These are phyloP conservation scores for Abrus pulchellus DNA, from an alignment of 306 rosid species.

Conservation along the genomic window DNA sequence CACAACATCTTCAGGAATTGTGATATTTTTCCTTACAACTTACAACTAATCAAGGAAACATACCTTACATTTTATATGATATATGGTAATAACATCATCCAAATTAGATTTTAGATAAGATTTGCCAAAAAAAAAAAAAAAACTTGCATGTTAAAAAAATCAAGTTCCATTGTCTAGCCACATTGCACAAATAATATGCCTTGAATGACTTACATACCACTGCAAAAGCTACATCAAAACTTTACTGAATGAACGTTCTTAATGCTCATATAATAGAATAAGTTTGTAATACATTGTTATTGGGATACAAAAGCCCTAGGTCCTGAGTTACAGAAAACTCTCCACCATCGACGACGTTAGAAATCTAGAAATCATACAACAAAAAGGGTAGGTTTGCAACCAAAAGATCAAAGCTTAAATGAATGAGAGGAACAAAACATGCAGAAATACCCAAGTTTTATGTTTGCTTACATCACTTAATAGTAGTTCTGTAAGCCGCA, in stretches of 20 bases:
- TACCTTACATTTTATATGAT: conserved; percentile 19
- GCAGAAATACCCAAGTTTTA: conserved; percentile 43
- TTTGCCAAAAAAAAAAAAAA: conserved; percentile 10
- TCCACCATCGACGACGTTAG: not conserved
- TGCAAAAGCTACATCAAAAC: conserved; percentile 22
- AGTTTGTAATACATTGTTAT: conserved; percentile 10
- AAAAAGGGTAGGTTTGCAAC: conserved; percentile 19
- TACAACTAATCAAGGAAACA: conserved; percentile 29
- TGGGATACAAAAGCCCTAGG: not conserved
- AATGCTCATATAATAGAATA: conserved; percentile 20
- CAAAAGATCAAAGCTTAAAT: conserved; percentile 12
- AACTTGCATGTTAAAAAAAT: conserved; percentile 6
- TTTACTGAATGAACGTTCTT: not conserved
- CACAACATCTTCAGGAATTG: conserved; percentile 14
- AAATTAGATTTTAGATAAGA: not conserved
- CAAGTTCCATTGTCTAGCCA: not conserved
- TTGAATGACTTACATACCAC: conserved; percentile 3
- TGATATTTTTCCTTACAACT: conserved; percentile 13
- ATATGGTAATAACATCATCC: conserved; percentile 13
- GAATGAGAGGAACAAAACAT: conserved; percentile 31
- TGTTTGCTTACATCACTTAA: conserved; percentile 80
- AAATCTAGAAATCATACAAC: not conserved
- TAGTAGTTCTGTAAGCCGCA: conserved; percentile 84
- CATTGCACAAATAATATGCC: not conserved
- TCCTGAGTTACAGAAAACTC: conserved; percentile 20